Evolutionary conservation across 345 rosid genomes (phyloP).

Genomic region (Pistacia vera): DNA sequence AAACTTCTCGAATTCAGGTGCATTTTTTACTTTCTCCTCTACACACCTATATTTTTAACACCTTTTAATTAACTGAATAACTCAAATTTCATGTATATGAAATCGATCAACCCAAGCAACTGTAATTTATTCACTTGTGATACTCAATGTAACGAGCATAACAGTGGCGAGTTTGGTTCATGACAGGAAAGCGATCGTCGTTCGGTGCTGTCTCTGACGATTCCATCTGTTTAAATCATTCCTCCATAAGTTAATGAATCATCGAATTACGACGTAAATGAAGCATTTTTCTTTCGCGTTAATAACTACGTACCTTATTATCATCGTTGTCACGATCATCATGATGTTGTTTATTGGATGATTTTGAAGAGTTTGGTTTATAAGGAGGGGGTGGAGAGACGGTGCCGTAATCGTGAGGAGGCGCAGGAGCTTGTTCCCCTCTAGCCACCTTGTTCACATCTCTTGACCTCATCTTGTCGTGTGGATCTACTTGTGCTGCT

Average conservation of each 20-base stretch:
- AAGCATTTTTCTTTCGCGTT: too few species aligned
- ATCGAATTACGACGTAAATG: too few species aligned
- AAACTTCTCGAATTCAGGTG: conserved; percentile 28
- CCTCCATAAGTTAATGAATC: too few species aligned
- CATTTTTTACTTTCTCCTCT: conserved; percentile 5
- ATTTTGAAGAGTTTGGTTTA: not conserved
- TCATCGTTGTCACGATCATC: conserved; percentile 1
- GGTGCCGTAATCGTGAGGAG: conserved; percentile 35
- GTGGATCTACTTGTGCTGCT: conserved; percentile 43
- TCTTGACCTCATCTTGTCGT: conserved; percentile 56
- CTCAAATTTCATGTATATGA: too few species aligned
- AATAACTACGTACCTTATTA: not conserved
- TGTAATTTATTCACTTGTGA: conserved; percentile 14
- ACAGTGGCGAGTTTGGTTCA: conserved; percentile 37
- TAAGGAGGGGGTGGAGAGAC: conserved; percentile 35
- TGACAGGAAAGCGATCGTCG: conserved; percentile 20
- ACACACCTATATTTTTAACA: conserved; percentile 25
- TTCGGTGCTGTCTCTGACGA: conserved; percentile 17
- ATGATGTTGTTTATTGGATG: conserved; percentile 13
- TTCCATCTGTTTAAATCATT: not conserved
- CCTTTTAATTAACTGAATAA: too few species aligned
- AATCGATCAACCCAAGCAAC: too few species aligned
- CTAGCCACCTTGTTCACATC: conserved; percentile 48
- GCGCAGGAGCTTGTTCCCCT: conserved; percentile 54
- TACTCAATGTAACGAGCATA: conserved; percentile 33